Evolutionary conservation across 2,329 filamentous ascomycete species (phyloP), one percentile per base, ranked within the genome.

Genomic region (Nemania sp.): DNA sequence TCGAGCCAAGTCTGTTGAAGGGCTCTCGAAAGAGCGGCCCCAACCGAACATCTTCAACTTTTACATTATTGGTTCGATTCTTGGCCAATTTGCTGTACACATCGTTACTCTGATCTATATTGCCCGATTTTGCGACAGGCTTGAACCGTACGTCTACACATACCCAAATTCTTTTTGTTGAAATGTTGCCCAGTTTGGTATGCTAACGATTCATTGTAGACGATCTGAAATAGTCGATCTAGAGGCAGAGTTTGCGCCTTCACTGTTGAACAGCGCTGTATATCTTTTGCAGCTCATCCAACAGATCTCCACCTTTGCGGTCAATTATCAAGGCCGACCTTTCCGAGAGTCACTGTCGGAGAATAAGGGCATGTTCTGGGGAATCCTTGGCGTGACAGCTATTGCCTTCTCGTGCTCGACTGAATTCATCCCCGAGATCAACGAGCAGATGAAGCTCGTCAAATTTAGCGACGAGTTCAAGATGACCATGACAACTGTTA

Each of bases 31-130:
- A 83, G 96, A 99, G 82, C 92, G 96, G 45, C 96, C 96, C 0
- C 96, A 99, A 82, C 94, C 95, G 63, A 98, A 98, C 82, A 99
- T 99, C 78, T 98, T 98, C 87, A 99, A 99, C 83, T 88, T 94
- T 60, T 99, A 99, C 85, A 98, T 99, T 79, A 97, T 99, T 73
- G 95, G 96, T 51, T 98, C 94, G 20, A 96, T 99, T 67, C 90
- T 99, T 38, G 96, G 94, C 60, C 96, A 99, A 81, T 99, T 99
- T 77, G 95, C 95, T 43, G 90, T 99, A 62, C 96, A 99, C 80
- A 97, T 98, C 73, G 90, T 86, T 49, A 98, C 96, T 0, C 85
- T 99, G 55, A 94, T 99, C 78, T 99, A 98, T 82, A 91, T 99
- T 73, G 94, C 95, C 26, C 90, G 91, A 70, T 94, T 93, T 75